Percentiles rank a stretch among this genome's conserved stretches.
These are phyloP conservation scores for Solanum phureja DNA, from an alignment of 257 asterid genomes.

Conservation along the genomic window DNA sequence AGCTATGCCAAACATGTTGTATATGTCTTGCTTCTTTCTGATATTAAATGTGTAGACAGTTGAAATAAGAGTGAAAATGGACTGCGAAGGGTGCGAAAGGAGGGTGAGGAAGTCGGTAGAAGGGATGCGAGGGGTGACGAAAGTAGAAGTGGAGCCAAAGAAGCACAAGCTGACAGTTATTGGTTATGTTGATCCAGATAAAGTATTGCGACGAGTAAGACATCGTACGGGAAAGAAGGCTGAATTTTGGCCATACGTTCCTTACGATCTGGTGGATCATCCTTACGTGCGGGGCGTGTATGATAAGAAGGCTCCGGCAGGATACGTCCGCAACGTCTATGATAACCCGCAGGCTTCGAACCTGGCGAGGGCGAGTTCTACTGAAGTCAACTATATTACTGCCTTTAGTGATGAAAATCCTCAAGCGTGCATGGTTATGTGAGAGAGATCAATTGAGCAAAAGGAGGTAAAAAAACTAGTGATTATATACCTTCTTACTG, in stretches of 20 bases:
- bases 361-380: constrained; percentile 29
- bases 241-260: constrained; percentile 35
- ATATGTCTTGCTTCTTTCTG: background rate
- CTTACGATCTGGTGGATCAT: constrained; percentile 29
- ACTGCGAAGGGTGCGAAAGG: constrained; percentile 34
- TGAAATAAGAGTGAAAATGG: constrained; percentile 37
- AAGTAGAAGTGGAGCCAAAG: constrained; percentile 26
- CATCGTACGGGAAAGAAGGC: constrained; percentile 27
- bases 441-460: background rate
- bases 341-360: constrained; percentile 10
- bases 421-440: constrained; percentile 27
- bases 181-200: constrained; percentile 31
- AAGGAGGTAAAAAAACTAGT: background rate
- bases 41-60: constrained; percentile 15
- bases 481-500: background rate
- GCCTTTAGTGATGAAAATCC: constrained; percentile 37
- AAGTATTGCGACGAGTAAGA: constrained; percentile 23
- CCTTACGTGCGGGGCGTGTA: constrained; percentile 36
- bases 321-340: constrained; percentile 20
- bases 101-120: constrained; percentile 27
- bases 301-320: constrained; percentile 30
- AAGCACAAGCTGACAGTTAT: constrained; percentile 22
- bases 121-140: constrained; percentile 27
- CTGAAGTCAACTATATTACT: constrained; percentile 27
- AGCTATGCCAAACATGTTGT: background rate